Conservation (phyloP, 495 filamentous ascomycete species). For the Penicillium roqueforti region DNA sequence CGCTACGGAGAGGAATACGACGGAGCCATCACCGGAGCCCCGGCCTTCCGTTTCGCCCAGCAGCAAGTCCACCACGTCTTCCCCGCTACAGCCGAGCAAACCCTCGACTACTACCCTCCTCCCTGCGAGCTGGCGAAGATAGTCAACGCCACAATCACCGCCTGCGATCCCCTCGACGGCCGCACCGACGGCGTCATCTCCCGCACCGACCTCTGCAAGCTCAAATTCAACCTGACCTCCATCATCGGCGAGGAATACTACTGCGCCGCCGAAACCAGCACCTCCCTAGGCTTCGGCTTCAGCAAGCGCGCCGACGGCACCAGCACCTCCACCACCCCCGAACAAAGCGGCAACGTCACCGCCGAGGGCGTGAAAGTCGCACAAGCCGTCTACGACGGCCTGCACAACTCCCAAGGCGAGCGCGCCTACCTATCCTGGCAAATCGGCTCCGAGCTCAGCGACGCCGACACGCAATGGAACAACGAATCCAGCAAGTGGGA, state of each 20-base stretch:
- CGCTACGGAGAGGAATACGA: conserved; percentile 49
- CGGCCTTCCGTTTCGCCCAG: conserved; percentile 48
- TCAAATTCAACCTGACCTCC: conserved; percentile 41
- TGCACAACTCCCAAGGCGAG: conserved; percentile 29
- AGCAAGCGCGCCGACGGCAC: conserved; percentile 33
- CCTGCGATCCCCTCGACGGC: conserved; percentile 52
- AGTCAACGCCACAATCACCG: conserved; percentile 46
- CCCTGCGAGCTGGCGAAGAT: conserved; percentile 51
- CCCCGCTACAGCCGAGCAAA: conserved; percentile 41
- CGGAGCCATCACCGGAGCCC: conserved; percentile 47
- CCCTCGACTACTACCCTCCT: conserved; percentile 46
- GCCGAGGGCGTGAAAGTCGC: conserved; percentile 29
- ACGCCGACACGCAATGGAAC: conserved; percentile 25
- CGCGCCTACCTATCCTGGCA: conserved; percentile 36
- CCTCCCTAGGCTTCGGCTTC: conserved; percentile 34
- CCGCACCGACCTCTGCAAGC: conserved; percentile 49
- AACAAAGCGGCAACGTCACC: conserved; percentile 30
- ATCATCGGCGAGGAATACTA: conserved; percentile 47
- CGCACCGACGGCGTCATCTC: conserved; percentile 50
- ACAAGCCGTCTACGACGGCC: conserved; percentile 30
- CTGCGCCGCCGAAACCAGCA: conserved; percentile 40
- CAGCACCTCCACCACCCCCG: conserved; percentile 28
- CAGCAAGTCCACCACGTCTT: conserved; percentile 50
- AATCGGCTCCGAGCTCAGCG: conserved; percentile 26
- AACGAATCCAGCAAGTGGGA: conserved; percentile 19